Percentiles rank a stretch among this genome's conserved stretches.
Evolutionary conservation across 495 filamentous ascomycete species (phyloP).

Genomic region (Penicillium robsamsonii): DNA sequence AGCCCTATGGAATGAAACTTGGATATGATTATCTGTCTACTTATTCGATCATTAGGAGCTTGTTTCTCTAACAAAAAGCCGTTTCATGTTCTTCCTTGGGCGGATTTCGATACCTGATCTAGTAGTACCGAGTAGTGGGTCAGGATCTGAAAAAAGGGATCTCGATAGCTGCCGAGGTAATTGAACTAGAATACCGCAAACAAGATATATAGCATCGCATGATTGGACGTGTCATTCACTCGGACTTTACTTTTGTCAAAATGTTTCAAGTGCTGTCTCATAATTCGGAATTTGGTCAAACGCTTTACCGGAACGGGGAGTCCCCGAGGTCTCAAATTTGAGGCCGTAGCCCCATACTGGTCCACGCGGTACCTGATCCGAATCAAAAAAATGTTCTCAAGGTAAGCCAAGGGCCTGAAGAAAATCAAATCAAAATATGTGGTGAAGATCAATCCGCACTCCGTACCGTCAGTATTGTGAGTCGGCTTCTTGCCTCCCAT

Average conservation of each 20-base stretch:
- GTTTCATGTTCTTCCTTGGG: slow-evolving; percentile 5
- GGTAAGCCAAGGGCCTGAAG: too few relatives aligned
- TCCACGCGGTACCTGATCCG: too few relatives aligned
- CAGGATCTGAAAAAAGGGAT: not conserved
- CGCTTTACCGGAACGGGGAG: not conserved
- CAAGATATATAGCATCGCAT: not conserved
- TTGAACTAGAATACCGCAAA: not conserved
- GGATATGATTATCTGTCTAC: not conserved
- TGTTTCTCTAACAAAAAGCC: not conserved
- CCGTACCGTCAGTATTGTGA: too few relatives aligned
- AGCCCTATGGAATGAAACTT: not conserved
- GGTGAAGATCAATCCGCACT: too few relatives aligned
- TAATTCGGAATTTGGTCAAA: not conserved
- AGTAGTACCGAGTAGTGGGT: not conserved
- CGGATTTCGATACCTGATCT: slow-evolving; percentile 1
- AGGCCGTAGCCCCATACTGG: not conserved
- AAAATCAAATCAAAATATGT: too few relatives aligned
- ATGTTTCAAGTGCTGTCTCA: not conserved
- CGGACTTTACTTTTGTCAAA: not conserved
- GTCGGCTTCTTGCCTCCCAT: too few relatives aligned
- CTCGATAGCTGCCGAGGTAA: not conserved
- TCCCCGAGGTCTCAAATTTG: slow-evolving; percentile 10
- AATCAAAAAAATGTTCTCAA: too few relatives aligned
- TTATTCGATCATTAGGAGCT: not conserved
- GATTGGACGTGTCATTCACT: not conserved